Percentiles rank a stretch among this genome's conserved stretches.
Evolutionary conservation across 192 early-diverging fungal species (phyloP).

Genomic region (Dimargaris cristalligena): DNA sequence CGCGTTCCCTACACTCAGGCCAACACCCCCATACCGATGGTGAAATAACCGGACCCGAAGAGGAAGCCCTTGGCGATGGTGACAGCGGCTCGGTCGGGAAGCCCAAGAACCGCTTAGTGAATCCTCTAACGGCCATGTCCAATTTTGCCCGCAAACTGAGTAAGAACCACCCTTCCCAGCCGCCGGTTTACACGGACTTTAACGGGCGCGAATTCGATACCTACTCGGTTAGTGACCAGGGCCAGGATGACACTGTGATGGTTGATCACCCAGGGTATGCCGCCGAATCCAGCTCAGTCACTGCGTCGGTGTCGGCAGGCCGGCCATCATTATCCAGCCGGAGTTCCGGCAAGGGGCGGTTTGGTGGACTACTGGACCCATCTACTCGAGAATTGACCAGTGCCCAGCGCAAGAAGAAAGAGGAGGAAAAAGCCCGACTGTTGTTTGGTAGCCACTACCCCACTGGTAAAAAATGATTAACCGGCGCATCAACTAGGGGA

Average conservation of each 20-base stretch:
- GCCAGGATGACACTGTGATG: background rate
- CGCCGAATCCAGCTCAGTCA: background rate
- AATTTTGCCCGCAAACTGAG: conserved; percentile 6
- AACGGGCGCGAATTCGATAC: background rate
- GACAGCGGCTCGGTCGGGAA: no score
- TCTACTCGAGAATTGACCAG: background rate
- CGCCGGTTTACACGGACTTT: background rate
- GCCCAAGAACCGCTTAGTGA: background rate
- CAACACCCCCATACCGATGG: no score
- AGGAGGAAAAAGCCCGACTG: background rate
- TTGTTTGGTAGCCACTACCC: conserved; percentile 6
- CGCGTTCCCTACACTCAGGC: no score
- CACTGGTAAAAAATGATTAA: background rate
- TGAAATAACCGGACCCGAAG: no score
- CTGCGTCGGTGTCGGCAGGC: background rate
- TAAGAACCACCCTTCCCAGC: background rate
- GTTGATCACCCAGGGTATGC: no score
- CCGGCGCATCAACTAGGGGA: no score
- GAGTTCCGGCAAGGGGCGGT: background rate
- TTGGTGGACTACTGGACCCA: background rate
- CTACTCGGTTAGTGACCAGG: background rate
- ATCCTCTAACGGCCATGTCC: conserved; percentile 1
- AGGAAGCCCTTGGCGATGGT: no score
- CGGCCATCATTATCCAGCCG: background rate
- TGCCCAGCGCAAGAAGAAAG: background rate